Evolutionary conservation across 2,329 filamentous ascomycete genomes (phyloP), one percentile per base, ranked within the genome.

Genomic region (Penicillium rolfsii): DNA sequence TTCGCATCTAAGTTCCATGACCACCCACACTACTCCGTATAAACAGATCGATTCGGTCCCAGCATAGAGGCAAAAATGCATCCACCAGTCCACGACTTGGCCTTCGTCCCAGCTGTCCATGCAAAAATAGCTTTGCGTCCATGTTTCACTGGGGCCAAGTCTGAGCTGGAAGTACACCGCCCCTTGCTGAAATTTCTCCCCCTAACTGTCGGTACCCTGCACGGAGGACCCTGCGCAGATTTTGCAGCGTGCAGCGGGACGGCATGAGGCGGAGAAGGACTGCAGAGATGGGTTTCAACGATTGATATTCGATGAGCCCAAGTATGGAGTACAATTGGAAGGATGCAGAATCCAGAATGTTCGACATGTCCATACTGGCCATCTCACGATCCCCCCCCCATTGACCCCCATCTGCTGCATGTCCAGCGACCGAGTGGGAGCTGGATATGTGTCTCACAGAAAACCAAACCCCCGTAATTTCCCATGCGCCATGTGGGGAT

Each of bases 401-500:
- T 33, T 33, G 30, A 33, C 30, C 30, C 30, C 30, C 30, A 8
- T 33, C 30, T 33, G 30, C 30, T 33, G 30, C 6, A 33, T 33
- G 30, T 33, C 7, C 30, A 33, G 30, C 30, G 30, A 33, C 30
- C 30, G 40, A 9, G 6, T 45, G 12, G 11, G 26, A 30, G 45
- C 45, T 48, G 24, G 24, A 46, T 19, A 48, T 14, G 6, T 48
- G 45, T 48, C 45, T 48, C 45, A 30, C 45, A n/a, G 26, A 30
- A 46, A 46, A 16, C 16, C 5, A 38, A 35, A 35, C 24, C 36
- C 49, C 26, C 9, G 49, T 52, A 16, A 35, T 52, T 22, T 22
- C 22, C 49, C 35, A 38, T 53, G 55, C 58, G 49, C 67, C 58
- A 69, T 64, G 66, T 68, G 66, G 66, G 33, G 30, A 30, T 55